Percentiles rank a stretch among this genome's conserved stretches.
Evolutionary conservation across 106 monocot species (phyloP).

Genomic region (Dendrobium chrysotoxum): DNA sequence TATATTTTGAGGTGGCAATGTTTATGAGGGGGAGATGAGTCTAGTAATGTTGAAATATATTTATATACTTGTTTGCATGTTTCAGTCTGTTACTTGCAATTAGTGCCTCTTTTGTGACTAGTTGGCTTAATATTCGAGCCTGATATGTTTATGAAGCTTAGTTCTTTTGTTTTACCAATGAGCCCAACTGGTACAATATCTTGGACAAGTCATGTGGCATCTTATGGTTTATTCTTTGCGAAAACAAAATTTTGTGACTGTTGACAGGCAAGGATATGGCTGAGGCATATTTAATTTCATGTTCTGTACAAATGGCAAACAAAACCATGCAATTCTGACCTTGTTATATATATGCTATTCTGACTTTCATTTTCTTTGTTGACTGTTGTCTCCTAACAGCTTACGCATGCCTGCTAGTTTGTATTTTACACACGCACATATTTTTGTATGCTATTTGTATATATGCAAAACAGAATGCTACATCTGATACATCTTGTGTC

Average conservation of each 20-base stretch:
- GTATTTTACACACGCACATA: neutral
- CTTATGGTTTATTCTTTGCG: neutral
- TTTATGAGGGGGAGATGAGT: no score
- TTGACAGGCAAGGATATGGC: neutral
- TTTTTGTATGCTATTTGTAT: neutral
- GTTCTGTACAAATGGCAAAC: neutral
- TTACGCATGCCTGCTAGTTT: neutral
- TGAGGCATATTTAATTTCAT: neutral
- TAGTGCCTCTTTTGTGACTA: no score
- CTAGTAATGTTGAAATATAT: no score
- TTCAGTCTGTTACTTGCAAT: no score
- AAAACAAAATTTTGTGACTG: neutral
- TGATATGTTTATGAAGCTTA: no score
- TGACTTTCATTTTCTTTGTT: neutral
- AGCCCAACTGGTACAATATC: no score
- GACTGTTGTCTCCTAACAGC: neutral
- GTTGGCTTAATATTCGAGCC: no score
- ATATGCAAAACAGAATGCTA: neutral
- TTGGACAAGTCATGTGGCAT: neutral
- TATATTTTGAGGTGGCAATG: no score
- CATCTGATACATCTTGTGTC: neutral
- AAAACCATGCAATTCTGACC: neutral
- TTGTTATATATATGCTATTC: neutral
- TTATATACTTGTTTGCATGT: no score
- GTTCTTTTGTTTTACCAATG: no score